A percentile compares a stretch with the other conserved stretches of the same genome.
phyloP scores from a whole-genome alignment of 2,329 filamentous ascomycete genomes.

The Diaporthe capsici region DNA sequence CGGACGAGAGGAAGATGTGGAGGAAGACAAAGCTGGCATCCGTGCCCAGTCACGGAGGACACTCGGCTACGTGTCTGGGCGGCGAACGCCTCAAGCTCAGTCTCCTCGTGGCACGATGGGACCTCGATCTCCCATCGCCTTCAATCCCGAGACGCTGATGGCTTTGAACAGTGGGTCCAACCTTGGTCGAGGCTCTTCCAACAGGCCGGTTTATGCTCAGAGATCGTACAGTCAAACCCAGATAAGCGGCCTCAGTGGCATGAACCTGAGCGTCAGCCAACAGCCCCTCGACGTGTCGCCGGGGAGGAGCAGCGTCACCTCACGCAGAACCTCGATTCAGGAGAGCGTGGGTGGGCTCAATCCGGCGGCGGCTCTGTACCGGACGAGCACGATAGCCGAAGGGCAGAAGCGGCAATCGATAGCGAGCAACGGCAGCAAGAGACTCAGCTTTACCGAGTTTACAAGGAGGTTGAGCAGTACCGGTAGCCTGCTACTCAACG shows the following conservation, averaged over 20 bases:
- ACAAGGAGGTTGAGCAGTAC: constrained; percentile 73
- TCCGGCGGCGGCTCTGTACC: constrained; percentile 44
- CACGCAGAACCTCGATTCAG: constrained; percentile 20
- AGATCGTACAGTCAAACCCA: constrained; percentile 63
- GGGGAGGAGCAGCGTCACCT: constrained; percentile 36
- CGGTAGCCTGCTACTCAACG: constrained; percentile 71
- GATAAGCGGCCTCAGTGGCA: constrained; percentile 26
- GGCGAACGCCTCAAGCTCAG: constrained; percentile 55
- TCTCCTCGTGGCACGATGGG: constrained; percentile 46
- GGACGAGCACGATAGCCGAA: constrained; percentile 40
- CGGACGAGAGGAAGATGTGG: constrained; percentile 53
- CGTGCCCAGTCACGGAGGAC: constrained; percentile 63
- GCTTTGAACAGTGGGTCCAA: constrained; percentile 49
- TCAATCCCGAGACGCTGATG: constrained; percentile 52
- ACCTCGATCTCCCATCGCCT: constrained; percentile 50
- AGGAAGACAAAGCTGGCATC: constrained; percentile 52
- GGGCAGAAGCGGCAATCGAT: constrained; percentile 61
- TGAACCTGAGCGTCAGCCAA: constrained; percentile 24
- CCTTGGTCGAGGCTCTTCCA: constrained; percentile 52
- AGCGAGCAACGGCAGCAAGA: constrained; percentile 63
- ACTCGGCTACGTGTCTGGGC: constrained; percentile 64
- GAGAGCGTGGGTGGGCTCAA: constrained; percentile 37
- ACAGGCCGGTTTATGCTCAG: constrained; percentile 59
- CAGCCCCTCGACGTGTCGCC: constrained; percentile 18
- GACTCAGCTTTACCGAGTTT: constrained; percentile 73